phyloP scores from a whole-genome alignment of 768 basidiomycete species.

The Russula griseocarnosa region DNA sequence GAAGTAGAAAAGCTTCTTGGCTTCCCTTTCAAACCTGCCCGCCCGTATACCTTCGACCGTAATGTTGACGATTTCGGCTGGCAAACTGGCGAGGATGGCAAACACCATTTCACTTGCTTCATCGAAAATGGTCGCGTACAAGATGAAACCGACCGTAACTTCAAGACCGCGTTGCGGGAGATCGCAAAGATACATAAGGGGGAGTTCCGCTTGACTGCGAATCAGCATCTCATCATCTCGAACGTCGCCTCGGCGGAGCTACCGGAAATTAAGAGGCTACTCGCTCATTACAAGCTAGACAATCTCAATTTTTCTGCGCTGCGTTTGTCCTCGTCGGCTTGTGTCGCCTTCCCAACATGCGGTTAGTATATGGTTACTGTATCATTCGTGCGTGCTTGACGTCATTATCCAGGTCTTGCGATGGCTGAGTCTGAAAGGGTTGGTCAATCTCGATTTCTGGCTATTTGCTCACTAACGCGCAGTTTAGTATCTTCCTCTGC shows the following conservation, averaged over 20 bases:
- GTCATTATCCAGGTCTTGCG: slow-evolving; percentile 48
- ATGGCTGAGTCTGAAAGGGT: slow-evolving; percentile 78
- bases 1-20: slow-evolving; percentile 90
- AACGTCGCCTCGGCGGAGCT: slow-evolving; percentile 75
- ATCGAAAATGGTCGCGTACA: slow-evolving; percentile 98
- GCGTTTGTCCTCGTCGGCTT: slow-evolving; percentile 87
- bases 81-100: slow-evolving; percentile 81
- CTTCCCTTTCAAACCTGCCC: slow-evolving; percentile 66
- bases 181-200: slow-evolving; percentile 96
- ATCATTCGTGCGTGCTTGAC: slow-evolving; percentile 1
- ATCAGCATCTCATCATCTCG: slow-evolving; percentile 89
- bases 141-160: slow-evolving; percentile 84
- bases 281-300: slow-evolving; percentile 86
- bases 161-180: slow-evolving; percentile 89
- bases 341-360: slow-evolving; percentile 97
- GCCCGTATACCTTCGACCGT: slow-evolving; percentile 74
- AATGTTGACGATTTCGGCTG: slow-evolving; percentile 96
- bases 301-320: slow-evolving; percentile 75
- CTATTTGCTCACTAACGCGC: slow-evolving; percentile 2
- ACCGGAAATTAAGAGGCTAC: slow-evolving; percentile 67
- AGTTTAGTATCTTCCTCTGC: slow-evolving; percentile 82
- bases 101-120: slow-evolving; percentile 88
- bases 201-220: slow-evolving; percentile 86
- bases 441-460: slow-evolving; percentile 30
- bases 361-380: slow-evolving; percentile 39